These are phyloP conservation scores for Cyberlindnera amylophila DNA, from an alignment of 805 yeast genomes.

Conservation along the genomic window DNA sequence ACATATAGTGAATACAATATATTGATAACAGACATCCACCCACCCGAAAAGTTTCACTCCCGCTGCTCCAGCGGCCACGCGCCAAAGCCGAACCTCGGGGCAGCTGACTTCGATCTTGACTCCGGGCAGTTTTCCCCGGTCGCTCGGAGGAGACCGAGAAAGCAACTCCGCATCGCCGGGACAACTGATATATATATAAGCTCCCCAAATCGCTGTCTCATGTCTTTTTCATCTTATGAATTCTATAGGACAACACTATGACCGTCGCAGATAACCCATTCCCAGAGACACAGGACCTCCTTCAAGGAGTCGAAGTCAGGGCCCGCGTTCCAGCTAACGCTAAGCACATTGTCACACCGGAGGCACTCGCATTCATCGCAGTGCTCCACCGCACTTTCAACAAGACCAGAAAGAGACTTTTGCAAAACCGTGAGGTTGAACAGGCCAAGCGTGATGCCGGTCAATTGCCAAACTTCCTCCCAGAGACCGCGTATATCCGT, in stretches of 20 bases:
- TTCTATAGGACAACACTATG: too few relatives aligned
- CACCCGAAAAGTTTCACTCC: too few relatives aligned
- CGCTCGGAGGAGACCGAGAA: not conserved
- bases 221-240: too few relatives aligned
- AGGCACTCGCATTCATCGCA: conserved; percentile 65
- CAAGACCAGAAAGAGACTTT: conserved; percentile 50
- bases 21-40: too few relatives aligned
- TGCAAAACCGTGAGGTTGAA: conserved; percentile 56
- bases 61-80: too few relatives aligned
- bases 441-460: conserved; percentile 65
- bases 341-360: conserved; percentile 36
- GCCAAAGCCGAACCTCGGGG: too few relatives aligned
- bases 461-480: conserved; percentile 55
- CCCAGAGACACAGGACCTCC: conserved; percentile 27
- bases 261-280: conserved; percentile 24
- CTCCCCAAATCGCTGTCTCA: too few relatives aligned
- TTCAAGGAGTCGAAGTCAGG: conserved; percentile 35
- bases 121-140: too few relatives aligned
- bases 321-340: conserved; percentile 37
- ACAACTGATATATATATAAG: too few relatives aligned
- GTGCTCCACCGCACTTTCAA: conserved; percentile 73
- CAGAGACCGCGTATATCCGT: conserved; percentile 67
- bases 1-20: too few relatives aligned
- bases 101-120: too few relatives aligned
- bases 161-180: not conserved